Evolutionary conservation across 192 early-diverging fungal genomes (phyloP).

Genomic region (Paraglomus brasilianum): DNA sequence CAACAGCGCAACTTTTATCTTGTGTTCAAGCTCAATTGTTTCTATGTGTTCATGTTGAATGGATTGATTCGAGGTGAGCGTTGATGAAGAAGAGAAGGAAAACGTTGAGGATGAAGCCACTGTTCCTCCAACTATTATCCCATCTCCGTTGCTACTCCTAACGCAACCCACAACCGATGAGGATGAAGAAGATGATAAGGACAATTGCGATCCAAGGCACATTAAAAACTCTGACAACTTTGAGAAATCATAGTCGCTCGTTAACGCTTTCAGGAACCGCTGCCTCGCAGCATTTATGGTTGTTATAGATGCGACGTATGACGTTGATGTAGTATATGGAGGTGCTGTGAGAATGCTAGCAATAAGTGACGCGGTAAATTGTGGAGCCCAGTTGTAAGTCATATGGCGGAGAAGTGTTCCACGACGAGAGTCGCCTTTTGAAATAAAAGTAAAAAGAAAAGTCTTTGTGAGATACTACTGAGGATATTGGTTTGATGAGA

Average conservation of each 20-base stretch:
- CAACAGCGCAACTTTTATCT: constrained; percentile 43
- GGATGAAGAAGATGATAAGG: constrained; percentile 41
- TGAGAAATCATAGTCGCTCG: constrained; percentile 65
- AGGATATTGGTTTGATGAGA: background rate
- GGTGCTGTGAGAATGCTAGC: constrained; percentile 48
- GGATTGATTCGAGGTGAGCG: background rate
- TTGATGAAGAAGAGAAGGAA: background rate
- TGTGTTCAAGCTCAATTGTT: constrained; percentile 38
- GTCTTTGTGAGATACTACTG: background rate
- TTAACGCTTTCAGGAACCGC: constrained; percentile 53
- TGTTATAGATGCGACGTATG: constrained; percentile 37
- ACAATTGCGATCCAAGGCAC: constrained; percentile 52
- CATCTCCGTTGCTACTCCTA: constrained; percentile 38
- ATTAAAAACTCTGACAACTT: constrained; percentile 63
- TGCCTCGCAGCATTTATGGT: constrained; percentile 31
- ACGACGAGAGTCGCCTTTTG: constrained; percentile 47
- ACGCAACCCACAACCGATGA: constrained; percentile 44
- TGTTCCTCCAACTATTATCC: background rate
- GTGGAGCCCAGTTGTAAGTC: constrained; percentile 54
- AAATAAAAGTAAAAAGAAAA: background rate
- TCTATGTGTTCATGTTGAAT: background rate
- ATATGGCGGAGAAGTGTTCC: constrained; percentile 47
- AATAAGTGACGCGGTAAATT: constrained; percentile 50
- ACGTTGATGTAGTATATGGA: constrained; percentile 33
- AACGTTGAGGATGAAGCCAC: background rate